These are phyloP conservation scores for Trichoderma sp. DNA, from an alignment of 2,329 filamentous ascomycete genomes.

Conservation along the genomic window DNA sequence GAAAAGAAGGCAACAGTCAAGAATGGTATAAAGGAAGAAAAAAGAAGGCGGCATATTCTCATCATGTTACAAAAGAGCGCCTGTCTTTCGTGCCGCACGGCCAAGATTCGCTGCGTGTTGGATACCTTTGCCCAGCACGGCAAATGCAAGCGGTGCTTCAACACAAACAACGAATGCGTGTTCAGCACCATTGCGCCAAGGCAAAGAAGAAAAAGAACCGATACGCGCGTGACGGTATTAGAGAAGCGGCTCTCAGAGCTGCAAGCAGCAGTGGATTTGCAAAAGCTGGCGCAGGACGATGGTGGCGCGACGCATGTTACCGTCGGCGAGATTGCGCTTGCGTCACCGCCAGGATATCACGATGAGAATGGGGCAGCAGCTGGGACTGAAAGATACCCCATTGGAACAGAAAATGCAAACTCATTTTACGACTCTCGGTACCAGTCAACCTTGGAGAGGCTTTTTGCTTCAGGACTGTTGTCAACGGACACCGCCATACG, in stretches of 20 bases:
- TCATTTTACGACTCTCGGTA: background rate
- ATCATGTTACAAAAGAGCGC: slow-evolving; percentile 4
- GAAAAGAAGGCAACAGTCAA: background rate
- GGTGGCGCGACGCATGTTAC: background rate
- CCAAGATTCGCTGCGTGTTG: background rate
- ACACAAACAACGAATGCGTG: background rate
- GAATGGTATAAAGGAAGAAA: background rate
- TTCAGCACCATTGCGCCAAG: background rate
- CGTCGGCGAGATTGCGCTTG: background rate
- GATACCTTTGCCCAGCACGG: background rate
- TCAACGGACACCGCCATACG: background rate
- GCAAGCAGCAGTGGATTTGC: background rate
- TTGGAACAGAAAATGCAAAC: background rate
- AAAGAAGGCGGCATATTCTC: background rate
- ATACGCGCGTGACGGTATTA: background rate
- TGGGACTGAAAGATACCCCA: background rate
- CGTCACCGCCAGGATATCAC: background rate
- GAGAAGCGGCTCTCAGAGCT: background rate
- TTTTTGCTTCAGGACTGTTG: background rate
- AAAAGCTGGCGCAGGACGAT: background rate
- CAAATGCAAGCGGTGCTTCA: slow-evolving; percentile 10
- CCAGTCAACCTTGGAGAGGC: background rate
- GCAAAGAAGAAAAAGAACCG: slow-evolving; percentile 4
- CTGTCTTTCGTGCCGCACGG: background rate
- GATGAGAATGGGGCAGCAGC: too few species aligned